phyloP scores from a whole-genome alignment of 768 basidiomycete species.

The Dioszegia crocea region DNA sequence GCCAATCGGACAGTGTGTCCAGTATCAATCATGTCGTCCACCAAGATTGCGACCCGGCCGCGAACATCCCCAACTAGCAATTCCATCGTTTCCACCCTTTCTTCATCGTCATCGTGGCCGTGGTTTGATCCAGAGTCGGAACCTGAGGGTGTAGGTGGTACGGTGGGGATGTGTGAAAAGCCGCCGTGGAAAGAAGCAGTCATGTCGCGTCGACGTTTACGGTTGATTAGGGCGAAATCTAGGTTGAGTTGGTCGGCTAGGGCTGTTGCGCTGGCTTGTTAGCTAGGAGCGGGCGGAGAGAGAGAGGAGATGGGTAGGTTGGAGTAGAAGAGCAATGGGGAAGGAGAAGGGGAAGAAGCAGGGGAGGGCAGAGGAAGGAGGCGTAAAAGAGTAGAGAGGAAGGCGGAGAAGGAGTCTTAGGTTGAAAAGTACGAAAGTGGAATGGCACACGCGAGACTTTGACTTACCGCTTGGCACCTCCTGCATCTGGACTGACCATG shows the following conservation, averaged over 20 bases:
- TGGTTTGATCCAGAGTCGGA: conserved; percentile 28
- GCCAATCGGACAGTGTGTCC: conserved; percentile 76
- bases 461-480: conserved; percentile 89
- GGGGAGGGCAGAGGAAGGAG: no score
- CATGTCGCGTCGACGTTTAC: conserved; percentile 74
- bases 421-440: no score
- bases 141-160: conserved; percentile 40
- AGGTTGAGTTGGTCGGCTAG: conserved; percentile 93
- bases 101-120: conserved; percentile 28
- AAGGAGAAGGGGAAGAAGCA: no score
- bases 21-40: conserved; percentile 80
- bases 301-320: not conserved
- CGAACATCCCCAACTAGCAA: conserved; percentile 83
- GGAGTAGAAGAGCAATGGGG: no score
- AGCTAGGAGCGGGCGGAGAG: not conserved
- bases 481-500: conserved; percentile 96
- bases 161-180: conserved; percentile 17
- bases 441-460: no score
- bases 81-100: conserved; percentile 48
- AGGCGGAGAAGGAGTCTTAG: no score
- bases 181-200: conserved; percentile 17
- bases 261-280: conserved; percentile 72
- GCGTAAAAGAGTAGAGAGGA: no score
- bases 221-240: conserved; percentile 98
- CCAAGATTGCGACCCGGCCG: conserved; percentile 73